Percentiles rank a stretch among this genome's conserved stretches.
Evolutionary conservation across 2,329 filamentous ascomycete species (phyloP).

Genomic region (Neonectria magnoliae): DNA sequence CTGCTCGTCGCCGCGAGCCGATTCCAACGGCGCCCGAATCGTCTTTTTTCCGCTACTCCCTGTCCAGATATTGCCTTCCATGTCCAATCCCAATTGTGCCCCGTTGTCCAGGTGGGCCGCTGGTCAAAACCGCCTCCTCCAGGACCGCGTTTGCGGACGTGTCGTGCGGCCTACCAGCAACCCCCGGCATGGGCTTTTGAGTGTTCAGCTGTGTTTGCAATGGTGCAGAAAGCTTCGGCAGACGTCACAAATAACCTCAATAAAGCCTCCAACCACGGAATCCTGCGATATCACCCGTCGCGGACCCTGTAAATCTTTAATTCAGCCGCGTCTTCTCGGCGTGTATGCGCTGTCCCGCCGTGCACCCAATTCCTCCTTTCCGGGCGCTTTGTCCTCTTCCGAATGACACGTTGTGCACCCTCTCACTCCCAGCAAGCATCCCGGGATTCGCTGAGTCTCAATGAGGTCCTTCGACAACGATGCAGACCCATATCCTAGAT

Average conservation of each 20-base stretch:
- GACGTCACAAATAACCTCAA: not conserved
- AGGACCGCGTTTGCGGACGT: conserved; percentile 18
- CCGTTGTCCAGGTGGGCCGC: conserved; percentile 26
- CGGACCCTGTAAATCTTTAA: conserved; percentile 3
- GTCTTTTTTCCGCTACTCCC: not conserved
- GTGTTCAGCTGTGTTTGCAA: not conserved
- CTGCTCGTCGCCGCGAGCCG: conserved; percentile 57
- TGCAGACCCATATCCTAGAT: conserved; percentile 14
- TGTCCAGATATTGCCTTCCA: conserved; percentile 23
- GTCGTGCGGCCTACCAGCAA: conserved; percentile 19
- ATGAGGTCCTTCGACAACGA: not conserved
- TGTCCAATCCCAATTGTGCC: conserved; percentile 14
- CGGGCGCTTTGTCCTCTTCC: not conserved
- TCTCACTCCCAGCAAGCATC: not conserved
- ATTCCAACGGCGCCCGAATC: conserved; percentile 43
- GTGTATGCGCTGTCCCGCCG: not conserved
- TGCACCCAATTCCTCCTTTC: not conserved
- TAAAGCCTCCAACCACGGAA: not conserved
- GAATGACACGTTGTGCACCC: not conserved
- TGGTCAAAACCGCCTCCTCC: conserved; percentile 29
- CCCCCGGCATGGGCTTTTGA: conserved; percentile 7
- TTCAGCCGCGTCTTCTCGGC: conserved; percentile 27
- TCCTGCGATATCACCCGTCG: conserved; percentile 29
- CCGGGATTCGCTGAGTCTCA: not conserved
- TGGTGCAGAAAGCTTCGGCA: not conserved